Conservation (phyloP, 768 basidiomycete genomes). For the Mycena vitilis region DNA sequence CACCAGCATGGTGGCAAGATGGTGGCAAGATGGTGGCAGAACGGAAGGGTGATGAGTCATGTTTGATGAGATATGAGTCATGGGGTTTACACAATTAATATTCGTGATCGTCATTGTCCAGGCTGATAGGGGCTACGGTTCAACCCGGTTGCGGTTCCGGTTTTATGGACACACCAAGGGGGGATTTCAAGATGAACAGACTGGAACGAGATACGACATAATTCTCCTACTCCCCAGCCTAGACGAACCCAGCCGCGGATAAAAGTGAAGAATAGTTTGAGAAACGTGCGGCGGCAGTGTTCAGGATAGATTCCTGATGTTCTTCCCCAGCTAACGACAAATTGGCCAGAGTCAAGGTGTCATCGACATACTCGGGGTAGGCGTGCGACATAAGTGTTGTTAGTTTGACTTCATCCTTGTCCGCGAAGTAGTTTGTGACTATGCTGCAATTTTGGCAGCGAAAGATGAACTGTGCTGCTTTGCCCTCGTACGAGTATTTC, state of each 20-base stretch:
- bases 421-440: slow-evolving; percentile 4
- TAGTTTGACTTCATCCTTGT: background rate
- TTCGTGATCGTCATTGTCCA: too few relatives aligned
- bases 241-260: background rate
- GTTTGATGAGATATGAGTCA: too few relatives aligned
- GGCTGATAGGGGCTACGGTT: too few relatives aligned
- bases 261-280: slow-evolving; percentile 16
- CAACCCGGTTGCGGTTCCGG: too few relatives aligned
- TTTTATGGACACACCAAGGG: too few relatives aligned
- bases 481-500: background rate
- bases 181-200: too few relatives aligned
- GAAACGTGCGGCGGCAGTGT: slow-evolving; percentile 5
- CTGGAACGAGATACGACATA: too few relatives aligned
- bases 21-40: too few relatives aligned
- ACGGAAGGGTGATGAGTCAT: too few relatives aligned
- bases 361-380: slow-evolving; percentile 15
- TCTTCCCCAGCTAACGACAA: slow-evolving; percentile 7
- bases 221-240: too few relatives aligned
- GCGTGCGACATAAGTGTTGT: slow-evolving; percentile 8
- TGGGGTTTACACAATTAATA: too few relatives aligned
- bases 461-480: slow-evolving; percentile 13
- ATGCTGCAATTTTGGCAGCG: slow-evolving; percentile 20
- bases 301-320: background rate
- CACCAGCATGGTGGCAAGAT: too few relatives aligned
- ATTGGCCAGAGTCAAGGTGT: slow-evolving; percentile 16